Conservation (phyloP, 805 yeast species). For the Lipomyces chichibuensis region DNA sequence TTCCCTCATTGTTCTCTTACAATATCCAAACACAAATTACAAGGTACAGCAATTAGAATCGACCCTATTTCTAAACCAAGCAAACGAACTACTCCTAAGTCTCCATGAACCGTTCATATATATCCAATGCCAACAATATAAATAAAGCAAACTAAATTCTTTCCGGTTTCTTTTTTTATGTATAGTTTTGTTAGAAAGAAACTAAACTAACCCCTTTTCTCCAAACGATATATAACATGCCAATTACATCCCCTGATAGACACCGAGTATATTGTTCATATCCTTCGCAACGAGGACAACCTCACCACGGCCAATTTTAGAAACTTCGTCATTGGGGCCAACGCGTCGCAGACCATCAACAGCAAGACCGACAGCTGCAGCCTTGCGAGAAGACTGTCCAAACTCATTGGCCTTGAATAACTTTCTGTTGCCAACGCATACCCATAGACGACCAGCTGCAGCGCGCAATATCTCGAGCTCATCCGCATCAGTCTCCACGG, state of each 20-base stretch:
- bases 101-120: neutral
- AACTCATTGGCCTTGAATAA: slow-evolving; percentile 22
- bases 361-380: slow-evolving; percentile 10
- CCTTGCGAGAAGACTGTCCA: slow-evolving; percentile 9
- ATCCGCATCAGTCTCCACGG: slow-evolving; percentile 29
- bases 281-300: slow-evolving; percentile 26
- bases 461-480: slow-evolving; percentile 32
- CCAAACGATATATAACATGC: neutral
- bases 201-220: neutral
- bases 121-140: neutral
- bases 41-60: neutral
- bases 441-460: slow-evolving; percentile 35
- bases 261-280: slow-evolving; percentile 19
- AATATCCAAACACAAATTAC: neutral
- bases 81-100: neutral
- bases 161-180: neutral
- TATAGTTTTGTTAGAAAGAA: slow-evolving; percentile 2
- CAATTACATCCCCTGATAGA: slow-evolving; percentile 14
- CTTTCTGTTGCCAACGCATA: slow-evolving; percentile 25
- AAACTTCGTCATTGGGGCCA: slow-evolving; percentile 13
- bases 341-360: slow-evolving; percentile 21
- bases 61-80: neutral
- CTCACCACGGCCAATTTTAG: slow-evolving; percentile 11
- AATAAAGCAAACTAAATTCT: neutral
- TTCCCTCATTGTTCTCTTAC: neutral